phyloP scores from a whole-genome alignment of 768 basidiomycete genomes.

The Lactarius tabidus region DNA sequence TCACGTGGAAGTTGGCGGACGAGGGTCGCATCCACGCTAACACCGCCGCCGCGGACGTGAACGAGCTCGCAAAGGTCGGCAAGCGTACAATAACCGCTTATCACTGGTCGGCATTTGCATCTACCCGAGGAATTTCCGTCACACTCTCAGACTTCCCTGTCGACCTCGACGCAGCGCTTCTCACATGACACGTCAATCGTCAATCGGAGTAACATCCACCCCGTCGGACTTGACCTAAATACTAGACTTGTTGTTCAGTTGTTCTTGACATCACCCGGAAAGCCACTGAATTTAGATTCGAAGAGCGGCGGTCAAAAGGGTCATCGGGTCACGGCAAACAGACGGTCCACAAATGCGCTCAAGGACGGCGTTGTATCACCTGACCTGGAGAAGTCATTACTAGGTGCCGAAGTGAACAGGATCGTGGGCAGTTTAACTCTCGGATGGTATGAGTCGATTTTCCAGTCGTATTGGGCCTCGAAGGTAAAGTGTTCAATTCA shows the following conservation, averaged over 20 bases:
- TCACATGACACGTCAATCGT: conserved; percentile 52
- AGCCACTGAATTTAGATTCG: conserved; percentile 54
- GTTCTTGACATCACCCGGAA: conserved; percentile 51
- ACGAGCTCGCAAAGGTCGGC: no score
- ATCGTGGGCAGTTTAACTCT: conserved; percentile 56
- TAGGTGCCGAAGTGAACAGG: conserved; percentile 55
- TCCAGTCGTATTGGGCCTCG: conserved; percentile 58
- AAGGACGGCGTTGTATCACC: conserved; percentile 54
- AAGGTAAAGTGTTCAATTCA: conserved; percentile 36
- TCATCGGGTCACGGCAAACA: conserved; percentile 21
- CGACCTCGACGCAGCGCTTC: conserved; percentile 25
- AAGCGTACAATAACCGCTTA: conserved; percentile 36
- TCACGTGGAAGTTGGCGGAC: no score
- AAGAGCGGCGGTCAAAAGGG: conserved; percentile 36
- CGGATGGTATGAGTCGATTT: conserved; percentile 64
- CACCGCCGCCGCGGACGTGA: no score
- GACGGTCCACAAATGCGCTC: conserved; percentile 52
- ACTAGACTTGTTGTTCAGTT: conserved; percentile 39
- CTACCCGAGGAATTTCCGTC: conserved; percentile 41
- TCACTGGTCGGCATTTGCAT: conserved; percentile 57
- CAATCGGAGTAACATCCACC: conserved; percentile 40
- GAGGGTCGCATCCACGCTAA: no score
- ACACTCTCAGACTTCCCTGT: conserved; percentile 30
- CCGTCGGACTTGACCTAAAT: conserved; percentile 39
- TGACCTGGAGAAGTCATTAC: conserved; percentile 46